phyloP scores from a whole-genome alignment of 257 asterid genomes.

The Ilex aquifolium region DNA sequence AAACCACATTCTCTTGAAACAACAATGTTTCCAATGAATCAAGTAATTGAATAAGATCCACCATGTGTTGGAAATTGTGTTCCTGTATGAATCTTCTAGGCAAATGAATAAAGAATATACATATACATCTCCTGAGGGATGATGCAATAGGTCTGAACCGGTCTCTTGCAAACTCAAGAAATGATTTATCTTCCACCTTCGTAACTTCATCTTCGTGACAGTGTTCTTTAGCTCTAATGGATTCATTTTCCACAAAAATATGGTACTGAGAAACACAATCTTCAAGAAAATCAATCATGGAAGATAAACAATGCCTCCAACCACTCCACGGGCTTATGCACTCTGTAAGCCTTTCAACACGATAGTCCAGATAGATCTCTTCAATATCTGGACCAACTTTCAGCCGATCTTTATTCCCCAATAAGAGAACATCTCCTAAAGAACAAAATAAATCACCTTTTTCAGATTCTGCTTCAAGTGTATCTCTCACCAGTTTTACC shows the following conservation, averaged over 20 bases:
- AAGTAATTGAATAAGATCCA: constrained; percentile 2
- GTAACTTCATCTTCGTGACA: constrained; percentile 7
- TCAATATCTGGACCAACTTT: constrained; percentile 26
- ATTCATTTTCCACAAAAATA: constrained; percentile 26
- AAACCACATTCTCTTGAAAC: constrained; percentile 26
- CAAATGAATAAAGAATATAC: constrained; percentile 11
- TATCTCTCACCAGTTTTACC: constrained; percentile 25
- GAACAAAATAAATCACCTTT: constrained; percentile 8
- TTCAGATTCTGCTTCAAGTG: constrained; percentile 8
- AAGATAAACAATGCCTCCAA: constrained; percentile 25
- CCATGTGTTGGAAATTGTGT: constrained; percentile 8
- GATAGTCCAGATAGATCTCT: constrained; percentile 36
- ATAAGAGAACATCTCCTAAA: constrained; percentile 36
- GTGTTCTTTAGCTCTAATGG: constrained; percentile 10
- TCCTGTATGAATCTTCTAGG: not conserved
- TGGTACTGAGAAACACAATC: constrained; percentile 28
- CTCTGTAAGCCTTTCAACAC: constrained; percentile 26
- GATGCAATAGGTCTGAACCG: constrained; percentile 4
- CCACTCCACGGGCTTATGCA: constrained; percentile 30
- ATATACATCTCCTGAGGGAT: constrained; percentile 10
- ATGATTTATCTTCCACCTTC: constrained; percentile 14
- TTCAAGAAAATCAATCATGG: constrained; percentile 35
- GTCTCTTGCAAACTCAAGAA: constrained; percentile 31
- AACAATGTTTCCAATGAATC: constrained; percentile 15
- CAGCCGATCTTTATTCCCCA: constrained; percentile 36